Conservation (phyloP, 768 basidiomycete genomes). For the Amanita thiersii region DNA sequence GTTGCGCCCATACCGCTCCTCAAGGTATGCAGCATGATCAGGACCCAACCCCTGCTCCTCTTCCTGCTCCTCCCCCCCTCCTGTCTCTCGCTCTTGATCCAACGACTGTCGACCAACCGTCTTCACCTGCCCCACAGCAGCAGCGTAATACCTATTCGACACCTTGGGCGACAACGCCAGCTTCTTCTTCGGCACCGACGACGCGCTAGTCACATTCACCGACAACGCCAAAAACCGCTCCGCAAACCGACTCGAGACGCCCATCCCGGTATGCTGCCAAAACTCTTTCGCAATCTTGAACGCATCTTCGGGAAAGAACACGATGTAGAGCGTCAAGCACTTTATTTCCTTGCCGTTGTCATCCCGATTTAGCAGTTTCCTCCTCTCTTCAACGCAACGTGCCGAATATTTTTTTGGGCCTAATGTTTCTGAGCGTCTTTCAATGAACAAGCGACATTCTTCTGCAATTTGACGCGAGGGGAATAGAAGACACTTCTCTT, state of each 20-base stretch:
- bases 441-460: slow-evolving; percentile 68
- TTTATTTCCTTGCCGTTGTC: slow-evolving; percentile 18
- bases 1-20: slow-evolving; percentile 93
- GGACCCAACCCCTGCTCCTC: slow-evolving; percentile 40
- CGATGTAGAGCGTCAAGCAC: slow-evolving; percentile 66
- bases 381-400: slow-evolving; percentile 29
- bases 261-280: slow-evolving; percentile 93
- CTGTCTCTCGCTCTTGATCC: slow-evolving; percentile 7
- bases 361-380: slow-evolving; percentile 18
- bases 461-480: slow-evolving; percentile 68
- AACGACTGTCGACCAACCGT: slow-evolving; percentile 11
- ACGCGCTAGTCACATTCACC: slow-evolving; percentile 24
- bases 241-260: slow-evolving; percentile 82
- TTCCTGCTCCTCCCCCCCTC: slow-evolving; percentile 3
- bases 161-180: slow-evolving; percentile 31
- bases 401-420: slow-evolving; percentile 25
- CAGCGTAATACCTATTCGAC: slow-evolving; percentile 53
- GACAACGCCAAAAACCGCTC: slow-evolving; percentile 75
- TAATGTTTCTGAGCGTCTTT: slow-evolving; percentile 34
- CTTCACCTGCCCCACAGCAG: neutral
- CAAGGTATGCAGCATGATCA: slow-evolving; percentile 73
- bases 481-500: slow-evolving; percentile 75
- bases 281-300: slow-evolving; percentile 76
- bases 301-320: slow-evolving; percentile 58
- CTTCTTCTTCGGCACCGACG: slow-evolving; percentile 19